Conservation (phyloP, 495 filamentous ascomycete genomes). For the Cryomyces antarcticus region DNA sequence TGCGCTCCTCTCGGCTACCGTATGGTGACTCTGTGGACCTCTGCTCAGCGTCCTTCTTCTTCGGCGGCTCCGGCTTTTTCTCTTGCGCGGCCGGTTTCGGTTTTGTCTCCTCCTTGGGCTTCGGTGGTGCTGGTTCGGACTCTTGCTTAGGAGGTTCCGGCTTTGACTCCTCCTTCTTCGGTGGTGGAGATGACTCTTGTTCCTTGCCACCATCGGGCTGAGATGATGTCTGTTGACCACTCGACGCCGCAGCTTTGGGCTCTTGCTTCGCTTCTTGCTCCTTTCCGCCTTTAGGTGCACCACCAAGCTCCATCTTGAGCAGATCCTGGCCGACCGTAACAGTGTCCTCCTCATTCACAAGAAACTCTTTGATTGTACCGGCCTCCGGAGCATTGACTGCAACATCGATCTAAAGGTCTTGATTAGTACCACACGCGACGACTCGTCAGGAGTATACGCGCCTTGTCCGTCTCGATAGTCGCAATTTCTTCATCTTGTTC, state of each 20-base stretch:
- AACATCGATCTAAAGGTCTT: constrained; percentile 59
- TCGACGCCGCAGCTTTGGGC: constrained; percentile 28
- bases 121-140: constrained; percentile 20
- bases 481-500: constrained; percentile 95
- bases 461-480: constrained; percentile 99
- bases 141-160: constrained; percentile 19
- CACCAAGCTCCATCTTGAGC: constrained; percentile 62
- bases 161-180: constrained; percentile 12
- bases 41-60: constrained; percentile 23
- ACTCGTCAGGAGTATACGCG: constrained; percentile 16
- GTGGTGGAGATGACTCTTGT: neutral
- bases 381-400: constrained; percentile 86
- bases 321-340: constrained; percentile 89
- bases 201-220: neutral
- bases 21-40: constrained; percentile 28
- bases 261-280: constrained; percentile 32
- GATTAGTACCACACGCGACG: neutral
- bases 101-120: constrained; percentile 21
- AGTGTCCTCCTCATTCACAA: constrained; percentile 88
- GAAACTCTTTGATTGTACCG: constrained; percentile 76
- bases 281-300: constrained; percentile 31
- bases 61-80: constrained; percentile 21
- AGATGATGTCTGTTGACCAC: constrained; percentile 32
- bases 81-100: constrained; percentile 13
- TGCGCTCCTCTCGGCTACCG: constrained; percentile 71